phyloP scores from a whole-genome alignment of 2,329 filamentous ascomycete genomes.

The Colletotrichum costaricense region DNA sequence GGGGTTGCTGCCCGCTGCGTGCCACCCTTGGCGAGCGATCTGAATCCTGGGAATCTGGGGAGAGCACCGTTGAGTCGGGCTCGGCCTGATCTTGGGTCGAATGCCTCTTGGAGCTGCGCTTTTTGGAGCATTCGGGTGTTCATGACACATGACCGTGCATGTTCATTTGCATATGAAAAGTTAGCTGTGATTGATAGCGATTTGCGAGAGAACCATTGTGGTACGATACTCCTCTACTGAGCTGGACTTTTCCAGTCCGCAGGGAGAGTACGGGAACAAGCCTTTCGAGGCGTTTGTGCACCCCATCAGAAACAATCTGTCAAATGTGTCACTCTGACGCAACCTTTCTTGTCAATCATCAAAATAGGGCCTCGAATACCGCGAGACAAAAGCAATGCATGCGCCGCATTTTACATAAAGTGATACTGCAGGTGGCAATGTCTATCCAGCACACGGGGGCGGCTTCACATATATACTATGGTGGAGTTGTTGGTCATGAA shows the following conservation, averaged over 20 bases:
- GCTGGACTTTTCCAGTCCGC: neutral
- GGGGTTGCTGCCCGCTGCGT: neutral
- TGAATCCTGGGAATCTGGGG: conserved; percentile 19
- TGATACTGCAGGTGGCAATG: conserved; percentile 2
- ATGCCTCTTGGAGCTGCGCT: neutral
- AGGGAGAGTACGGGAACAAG: neutral
- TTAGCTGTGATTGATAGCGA: neutral
- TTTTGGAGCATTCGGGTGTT: neutral
- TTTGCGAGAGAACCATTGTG: neutral
- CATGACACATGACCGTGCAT: neutral
- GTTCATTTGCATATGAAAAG: neutral
- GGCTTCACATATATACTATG: conserved; percentile 14
- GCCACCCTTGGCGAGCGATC: conserved; percentile 1
- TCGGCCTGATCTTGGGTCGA: conserved; percentile 8
- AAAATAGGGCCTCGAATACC: too few species aligned
- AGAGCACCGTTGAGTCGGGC: conserved; percentile 11
- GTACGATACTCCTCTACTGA: too few species aligned
- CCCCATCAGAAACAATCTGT: neutral
- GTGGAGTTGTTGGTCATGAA: conserved; percentile 1
- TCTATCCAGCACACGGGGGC: conserved; percentile 18
- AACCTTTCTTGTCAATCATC: too few species aligned
- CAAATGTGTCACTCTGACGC: neutral
- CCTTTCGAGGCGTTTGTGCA: neutral
- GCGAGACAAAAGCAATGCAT: neutral
- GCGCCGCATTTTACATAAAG: conserved; percentile 3